These are phyloP conservation scores for Pseudocercospora cruenta DNA, from an alignment of 2,329 filamentous ascomycete genomes.

Conservation along the genomic window DNA sequence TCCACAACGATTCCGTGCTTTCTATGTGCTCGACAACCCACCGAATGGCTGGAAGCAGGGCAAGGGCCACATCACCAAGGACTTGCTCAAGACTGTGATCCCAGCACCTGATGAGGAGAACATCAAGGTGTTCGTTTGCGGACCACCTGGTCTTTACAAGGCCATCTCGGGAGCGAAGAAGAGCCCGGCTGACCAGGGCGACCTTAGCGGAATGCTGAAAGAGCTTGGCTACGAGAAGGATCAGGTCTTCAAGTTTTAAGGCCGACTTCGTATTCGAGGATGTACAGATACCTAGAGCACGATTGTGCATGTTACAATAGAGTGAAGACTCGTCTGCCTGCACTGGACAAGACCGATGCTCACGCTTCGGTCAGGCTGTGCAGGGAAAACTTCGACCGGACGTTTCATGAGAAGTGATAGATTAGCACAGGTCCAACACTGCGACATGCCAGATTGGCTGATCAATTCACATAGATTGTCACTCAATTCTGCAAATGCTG, in stretches of 20 bases:
- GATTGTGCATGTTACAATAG: slow-evolving; percentile 15
- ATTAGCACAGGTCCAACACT: neutral
- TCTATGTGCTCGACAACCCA: slow-evolving; percentile 88
- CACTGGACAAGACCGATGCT: neutral
- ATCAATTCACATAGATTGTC: neutral
- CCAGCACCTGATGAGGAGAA: slow-evolving; percentile 90
- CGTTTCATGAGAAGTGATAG: neutral
- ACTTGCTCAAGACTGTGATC: slow-evolving; percentile 90
- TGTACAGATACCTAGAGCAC: slow-evolving; percentile 5
- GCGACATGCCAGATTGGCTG: neutral
- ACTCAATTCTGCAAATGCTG: neutral
- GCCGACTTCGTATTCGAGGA: neutral
- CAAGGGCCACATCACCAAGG: slow-evolving; percentile 84
- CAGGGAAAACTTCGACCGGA: neutral
- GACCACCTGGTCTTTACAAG: slow-evolving; percentile 91
- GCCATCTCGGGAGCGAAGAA: slow-evolving; percentile 87
- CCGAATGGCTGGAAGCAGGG: slow-evolving; percentile 75
- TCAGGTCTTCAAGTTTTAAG: slow-evolving; percentile 93
- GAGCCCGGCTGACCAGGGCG: slow-evolving; percentile 91
- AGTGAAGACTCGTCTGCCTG: neutral
- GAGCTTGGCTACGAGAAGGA: slow-evolving; percentile 84
- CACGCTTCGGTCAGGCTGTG: neutral
- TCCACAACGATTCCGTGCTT: slow-evolving; percentile 91
- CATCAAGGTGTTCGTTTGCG: slow-evolving; percentile 96
- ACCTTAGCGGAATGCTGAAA: slow-evolving; percentile 78